phyloP scores from a whole-genome alignment of 2,329 filamentous ascomycete genomes.

The Zasmidium cellare region DNA sequence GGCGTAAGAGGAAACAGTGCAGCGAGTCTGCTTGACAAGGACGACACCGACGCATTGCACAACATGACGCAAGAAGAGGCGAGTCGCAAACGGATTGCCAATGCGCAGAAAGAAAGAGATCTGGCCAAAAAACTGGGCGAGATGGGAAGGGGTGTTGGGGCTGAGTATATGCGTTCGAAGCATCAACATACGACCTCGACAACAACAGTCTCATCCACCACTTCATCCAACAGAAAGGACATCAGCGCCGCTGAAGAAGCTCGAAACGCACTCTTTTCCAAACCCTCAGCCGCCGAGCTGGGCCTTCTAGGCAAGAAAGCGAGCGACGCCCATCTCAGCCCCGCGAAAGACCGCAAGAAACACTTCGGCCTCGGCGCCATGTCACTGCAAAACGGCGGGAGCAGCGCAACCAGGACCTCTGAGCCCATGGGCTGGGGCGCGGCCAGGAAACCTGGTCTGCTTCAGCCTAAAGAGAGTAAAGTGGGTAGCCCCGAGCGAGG shows the following conservation, averaged over 20 bases:
- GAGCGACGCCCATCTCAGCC: conserved; percentile 41
- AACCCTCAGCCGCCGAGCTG: conserved; percentile 36
- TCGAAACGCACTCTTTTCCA: conserved; percentile 20
- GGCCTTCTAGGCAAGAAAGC: conserved; percentile 48
- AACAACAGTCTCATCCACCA: conserved; percentile 18
- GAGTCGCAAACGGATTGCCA: conserved; percentile 63
- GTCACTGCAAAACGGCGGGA: conserved; percentile 16
- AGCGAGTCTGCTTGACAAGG: conserved; percentile 65
- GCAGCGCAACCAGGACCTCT: conserved; percentile 30
- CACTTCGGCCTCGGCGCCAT: conserved; percentile 38
- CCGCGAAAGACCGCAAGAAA: conserved; percentile 43
- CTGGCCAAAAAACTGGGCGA: conserved; percentile 67
- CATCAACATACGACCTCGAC: conserved; percentile 17
- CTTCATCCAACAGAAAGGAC: conserved; percentile 8
- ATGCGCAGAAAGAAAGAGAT: conserved; percentile 70
- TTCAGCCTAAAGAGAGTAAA: conserved; percentile 33
- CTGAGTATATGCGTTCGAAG: conserved; percentile 64
- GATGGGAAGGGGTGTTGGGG: conserved; percentile 65
- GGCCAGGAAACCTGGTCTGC: conserved; percentile 42
- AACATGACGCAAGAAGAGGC: conserved; percentile 59
- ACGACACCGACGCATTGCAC: conserved; percentile 58
- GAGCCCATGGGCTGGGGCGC: conserved; percentile 52
- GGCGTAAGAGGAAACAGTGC: conserved; percentile 44
- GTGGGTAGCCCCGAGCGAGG: conserved; percentile 32
- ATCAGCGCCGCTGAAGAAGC: conserved; percentile 15